A percentile compares a stretch with the other conserved stretches of the same genome.
These are phyloP conservation scores for Euphorbia pulcherrima DNA, from an alignment of 345 rosid genomes.

Conservation along the genomic window DNA sequence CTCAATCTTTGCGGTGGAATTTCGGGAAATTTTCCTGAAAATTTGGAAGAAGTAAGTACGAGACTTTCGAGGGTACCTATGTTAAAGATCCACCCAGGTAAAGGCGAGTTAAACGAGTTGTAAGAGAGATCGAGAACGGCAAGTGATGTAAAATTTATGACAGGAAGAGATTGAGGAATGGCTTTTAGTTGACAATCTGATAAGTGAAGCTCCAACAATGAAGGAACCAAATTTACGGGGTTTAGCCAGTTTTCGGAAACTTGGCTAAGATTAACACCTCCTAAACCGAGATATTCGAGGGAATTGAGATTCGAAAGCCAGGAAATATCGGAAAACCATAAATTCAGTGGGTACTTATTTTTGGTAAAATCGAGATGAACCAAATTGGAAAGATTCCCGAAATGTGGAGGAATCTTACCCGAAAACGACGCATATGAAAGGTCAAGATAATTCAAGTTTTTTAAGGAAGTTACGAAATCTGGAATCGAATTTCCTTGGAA, in stretches of 20 bases:
- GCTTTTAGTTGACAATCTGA: constrained; percentile 14
- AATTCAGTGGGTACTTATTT: too few species aligned
- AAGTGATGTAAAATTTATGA: constrained; percentile 36
- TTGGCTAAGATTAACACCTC: constrained; percentile 16
- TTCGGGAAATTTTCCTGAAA: constrained; percentile 21
- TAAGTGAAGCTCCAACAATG: constrained; percentile 25
- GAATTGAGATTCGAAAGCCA: constrained; percentile 22
- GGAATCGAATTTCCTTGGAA: constrained; percentile 25
- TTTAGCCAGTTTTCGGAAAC: constrained; percentile 23
- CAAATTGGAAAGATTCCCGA: constrained; percentile 26
- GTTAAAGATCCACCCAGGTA: constrained; percentile 47
- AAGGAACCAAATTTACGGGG: constrained; percentile 28
- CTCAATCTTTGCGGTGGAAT: constrained; percentile 39
- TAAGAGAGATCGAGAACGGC: constrained; percentile 44
- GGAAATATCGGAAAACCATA: neutral
- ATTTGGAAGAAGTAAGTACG: constrained; percentile 28
- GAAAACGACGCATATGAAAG: constrained; percentile 21
- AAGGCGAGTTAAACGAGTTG: constrained; percentile 34
- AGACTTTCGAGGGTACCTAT: constrained; percentile 41
- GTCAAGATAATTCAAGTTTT: constrained; percentile 19
- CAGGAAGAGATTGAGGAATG: constrained; percentile 9
- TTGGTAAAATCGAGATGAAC: constrained; percentile 17
- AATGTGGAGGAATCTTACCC: constrained; percentile 19
- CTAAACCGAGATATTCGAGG: constrained; percentile 23
- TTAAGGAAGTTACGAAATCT: constrained; percentile 19